Evolutionary conservation across 164 flowering plant genomes (phyloP).

Genomic region (Magnolia sinica): DNA sequence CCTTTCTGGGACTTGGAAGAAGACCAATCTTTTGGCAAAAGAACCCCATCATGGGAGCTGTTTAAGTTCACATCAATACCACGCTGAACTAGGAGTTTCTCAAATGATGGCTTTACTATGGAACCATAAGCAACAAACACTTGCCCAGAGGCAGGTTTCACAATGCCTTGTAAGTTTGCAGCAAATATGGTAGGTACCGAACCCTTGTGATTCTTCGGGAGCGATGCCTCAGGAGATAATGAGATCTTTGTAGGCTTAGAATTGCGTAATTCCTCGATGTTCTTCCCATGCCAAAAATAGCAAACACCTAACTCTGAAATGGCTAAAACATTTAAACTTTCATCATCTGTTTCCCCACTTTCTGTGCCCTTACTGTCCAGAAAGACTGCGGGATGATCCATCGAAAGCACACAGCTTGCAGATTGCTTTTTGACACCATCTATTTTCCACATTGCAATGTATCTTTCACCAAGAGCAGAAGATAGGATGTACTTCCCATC

Average conservation of each 20-base stretch:
- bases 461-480: conserved; percentile 83
- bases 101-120: conserved; percentile 76
- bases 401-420: conserved; percentile 69
- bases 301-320: conserved; percentile 79
- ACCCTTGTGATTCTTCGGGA: conserved; percentile 36
- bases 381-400: conserved; percentile 92
- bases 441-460: conserved; percentile 73
- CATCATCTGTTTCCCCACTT: conserved; percentile 24
- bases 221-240: conserved; percentile 30
- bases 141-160: conserved; percentile 39
- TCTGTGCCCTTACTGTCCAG: conserved; percentile 46
- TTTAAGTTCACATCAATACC: conserved; percentile 55
- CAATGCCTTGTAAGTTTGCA: conserved; percentile 55
- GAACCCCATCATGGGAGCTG: conserved; percentile 54
- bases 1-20: conserved; percentile 40
- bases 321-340: conserved; percentile 64
- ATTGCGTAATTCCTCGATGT: conserved; percentile 52
- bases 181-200: conserved; percentile 54
- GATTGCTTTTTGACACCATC: conserved; percentile 66
- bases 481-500: conserved; percentile 83
- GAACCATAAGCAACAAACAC: conserved; percentile 74
- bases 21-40: conserved; percentile 50
- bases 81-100: conserved; percentile 56
- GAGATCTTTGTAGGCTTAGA: conserved; percentile 67
- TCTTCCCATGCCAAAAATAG: conserved; percentile 75